Percentiles rank a stretch among this genome's conserved stretches.
phyloP scores from a whole-genome alignment of 2,329 filamentous ascomycete genomes.

The Tolypocladium ophioglossoides region DNA sequence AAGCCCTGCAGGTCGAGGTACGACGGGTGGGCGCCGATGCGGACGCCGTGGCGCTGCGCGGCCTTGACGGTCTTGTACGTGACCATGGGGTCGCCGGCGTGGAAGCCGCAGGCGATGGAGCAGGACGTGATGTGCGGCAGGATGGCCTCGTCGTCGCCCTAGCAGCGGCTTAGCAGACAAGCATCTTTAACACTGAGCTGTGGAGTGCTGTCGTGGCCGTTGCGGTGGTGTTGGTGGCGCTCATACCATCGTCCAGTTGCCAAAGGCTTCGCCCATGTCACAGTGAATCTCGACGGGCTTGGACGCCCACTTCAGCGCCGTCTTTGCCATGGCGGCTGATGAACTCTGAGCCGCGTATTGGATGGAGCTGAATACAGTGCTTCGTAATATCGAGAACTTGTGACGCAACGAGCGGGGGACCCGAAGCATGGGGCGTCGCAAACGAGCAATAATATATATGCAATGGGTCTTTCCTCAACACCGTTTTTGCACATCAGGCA shows the following conservation, averaged over 20 bases:
- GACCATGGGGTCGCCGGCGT: constrained; percentile 51
- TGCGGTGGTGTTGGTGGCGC: no score
- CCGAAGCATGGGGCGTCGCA: no score
- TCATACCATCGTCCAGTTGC: constrained; percentile 26
- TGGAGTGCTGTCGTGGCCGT: no score
- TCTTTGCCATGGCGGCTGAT: background rate
- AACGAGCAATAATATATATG: no score
- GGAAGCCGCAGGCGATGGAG: constrained; percentile 51
- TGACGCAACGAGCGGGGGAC: no score
- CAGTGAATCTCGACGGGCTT: constrained; percentile 29
- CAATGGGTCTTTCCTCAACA: no score
- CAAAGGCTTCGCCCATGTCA: constrained; percentile 42
- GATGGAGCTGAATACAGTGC: no score
- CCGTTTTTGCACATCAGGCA: no score
- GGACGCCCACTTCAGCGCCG: background rate
- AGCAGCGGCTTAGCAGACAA: no score
- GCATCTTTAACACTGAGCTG: no score
- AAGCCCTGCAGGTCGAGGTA: constrained; percentile 57
- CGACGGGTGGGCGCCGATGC: constrained; percentile 52
- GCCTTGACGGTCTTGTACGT: constrained; percentile 49
- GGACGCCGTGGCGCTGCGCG: constrained; percentile 46
- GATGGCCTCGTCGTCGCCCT: constrained; percentile 47
- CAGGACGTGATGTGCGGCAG: constrained; percentile 51
- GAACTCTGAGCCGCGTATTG: no score
- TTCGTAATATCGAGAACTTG: no score